phyloP scores from a whole-genome alignment of 176 grass and related monocot genomes.

The Saccharum spontaneum region DNA sequence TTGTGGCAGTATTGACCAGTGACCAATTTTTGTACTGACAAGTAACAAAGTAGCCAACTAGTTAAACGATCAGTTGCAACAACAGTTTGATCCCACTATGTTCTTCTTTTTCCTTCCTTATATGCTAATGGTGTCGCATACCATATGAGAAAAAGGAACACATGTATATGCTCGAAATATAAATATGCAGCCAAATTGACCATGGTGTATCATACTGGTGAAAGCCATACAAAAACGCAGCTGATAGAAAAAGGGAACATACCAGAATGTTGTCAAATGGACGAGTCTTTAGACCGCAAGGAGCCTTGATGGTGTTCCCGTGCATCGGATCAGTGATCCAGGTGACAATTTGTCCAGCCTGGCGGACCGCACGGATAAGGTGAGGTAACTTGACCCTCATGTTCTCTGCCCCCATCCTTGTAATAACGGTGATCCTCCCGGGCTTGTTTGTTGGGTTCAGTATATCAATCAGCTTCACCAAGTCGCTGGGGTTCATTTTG shows the following conservation, averaged over 20 bases:
- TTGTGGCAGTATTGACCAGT: constrained; percentile 2
- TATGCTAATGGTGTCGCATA: not conserved
- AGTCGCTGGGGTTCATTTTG: constrained; percentile 83
- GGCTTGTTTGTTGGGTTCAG: constrained; percentile 78
- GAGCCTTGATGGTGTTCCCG: too few species aligned
- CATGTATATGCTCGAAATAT: not conserved
- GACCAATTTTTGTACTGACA: not conserved
- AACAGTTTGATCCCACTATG: constrained; percentile 4
- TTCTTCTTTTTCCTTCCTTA: not conserved
- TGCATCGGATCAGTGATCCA: too few species aligned
- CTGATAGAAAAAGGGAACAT: not conserved
- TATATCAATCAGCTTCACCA: constrained; percentile 89
- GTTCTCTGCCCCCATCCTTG: constrained; percentile 91
- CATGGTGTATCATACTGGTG: not conserved
- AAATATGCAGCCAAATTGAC: not conserved
- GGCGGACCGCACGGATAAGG: constrained; percentile 78
- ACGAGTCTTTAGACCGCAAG: constrained; percentile 75
- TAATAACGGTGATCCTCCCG: constrained; percentile 77
- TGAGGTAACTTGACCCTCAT: constrained; percentile 90
- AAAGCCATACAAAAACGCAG: not conserved
- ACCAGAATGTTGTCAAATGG: constrained; percentile 94
- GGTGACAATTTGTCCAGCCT: constrained; percentile 79
- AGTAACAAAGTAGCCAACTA: not conserved
- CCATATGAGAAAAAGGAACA: not conserved
- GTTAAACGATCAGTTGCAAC: not conserved